Evolutionary conservation across 129 eudicot species (phyloP), one percentile per base, ranked within the genome.

Genomic region (Rutidosis leptorrhynchoides): DNA sequence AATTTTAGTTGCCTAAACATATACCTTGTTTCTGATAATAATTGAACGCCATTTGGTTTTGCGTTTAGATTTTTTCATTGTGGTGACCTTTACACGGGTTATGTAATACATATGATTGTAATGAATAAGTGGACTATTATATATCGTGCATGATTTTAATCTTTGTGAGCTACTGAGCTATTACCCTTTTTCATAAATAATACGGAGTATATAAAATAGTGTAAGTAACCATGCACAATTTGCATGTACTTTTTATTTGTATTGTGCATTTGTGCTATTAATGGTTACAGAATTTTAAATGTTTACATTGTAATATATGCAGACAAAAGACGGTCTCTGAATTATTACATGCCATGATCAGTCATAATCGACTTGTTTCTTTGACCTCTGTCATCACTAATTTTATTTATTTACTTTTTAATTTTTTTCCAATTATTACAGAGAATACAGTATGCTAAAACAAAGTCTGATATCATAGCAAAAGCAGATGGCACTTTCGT

Each of bases 401-500:
- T n/a, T n/a, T n/a, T n/a, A n/a, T n/a, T n/a, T n/a, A n/a, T n/a
- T n/a, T n/a, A n/a, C n/a, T n/a, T n/a, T n/a, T n/a, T n/a, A n/a
- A n/a, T 9, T 71, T 17, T 9, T 8, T 58, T 56, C n/a, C n/a
- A 25, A 46, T 75, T 67, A 8, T 65, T 21, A 53, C 95, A 93
- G 98, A 79, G 95, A 68, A 93, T 88, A 73, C 98, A 93, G 64
- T 93, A 88, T 84, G 98, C 98, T 65, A 88, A 86, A 81, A 85
- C 96, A 20, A 93, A 88, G 81, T 88, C 96, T 25, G 96, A 93
- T 79, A 58, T 88, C 59, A 77, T 86, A 54, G 92, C 96, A 21
- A 93, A 93, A 77, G 83, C 95, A 17, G 98, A 93, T 80, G 98
- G 98, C 10, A 88, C 96, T 52, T 93, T 88, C 65, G 92, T 89